Evolutionary conservation across 352 stramenopile genomes (phyloP), one percentile per base, ranked within the genome.

Genomic region (Pilasporangium apinafurcum): DNA sequence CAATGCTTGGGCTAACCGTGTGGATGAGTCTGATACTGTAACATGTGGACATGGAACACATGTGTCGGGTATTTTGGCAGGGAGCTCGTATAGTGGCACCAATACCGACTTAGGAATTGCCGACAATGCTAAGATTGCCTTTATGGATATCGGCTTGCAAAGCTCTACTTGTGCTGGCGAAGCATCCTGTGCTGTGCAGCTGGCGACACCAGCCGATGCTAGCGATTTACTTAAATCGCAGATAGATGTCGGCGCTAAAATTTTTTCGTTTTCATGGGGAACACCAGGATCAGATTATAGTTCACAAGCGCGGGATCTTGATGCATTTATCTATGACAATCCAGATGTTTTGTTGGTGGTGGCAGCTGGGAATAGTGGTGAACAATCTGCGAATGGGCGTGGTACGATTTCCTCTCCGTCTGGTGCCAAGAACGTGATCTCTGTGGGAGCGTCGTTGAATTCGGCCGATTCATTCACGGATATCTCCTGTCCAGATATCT

Each of bases 31-130:
- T 0, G 77, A 86, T 26, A 65, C 69, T 3, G 62, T 86, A 10
- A 74, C 61, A 13, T 92, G 80, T 43, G 87, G 85, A 12, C 87
- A 96, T 48, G 87, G 87, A 4, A 96, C 87, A 3, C 87, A 96
- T 45, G 84, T 96, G 13, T 56, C 79, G 2, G 87, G 87, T 0
- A 79, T 94, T 6, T 41, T 92, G 2, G 77, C 72, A 8, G 87
- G 87, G 4, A 87, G 68, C 17, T 92, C 80, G 27, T 82, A 66
- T 25, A 92, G 69, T 27, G 67, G 67, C 8, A 56, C 71, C 28
- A 35, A 68, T n/a, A 21, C 50, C 5, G 48, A 87, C 42, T 41
- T 92, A 8, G 86, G 85, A 8, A 86, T 92, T 36, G 86, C 86
- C 0, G 60, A 76, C 37, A 69, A 62, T 10, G 61, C 86, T 8